Base-by-base conservation (phyloP, 2,329 filamentous ascomycete genomes). In the Diaporthe caulivora region DNA sequence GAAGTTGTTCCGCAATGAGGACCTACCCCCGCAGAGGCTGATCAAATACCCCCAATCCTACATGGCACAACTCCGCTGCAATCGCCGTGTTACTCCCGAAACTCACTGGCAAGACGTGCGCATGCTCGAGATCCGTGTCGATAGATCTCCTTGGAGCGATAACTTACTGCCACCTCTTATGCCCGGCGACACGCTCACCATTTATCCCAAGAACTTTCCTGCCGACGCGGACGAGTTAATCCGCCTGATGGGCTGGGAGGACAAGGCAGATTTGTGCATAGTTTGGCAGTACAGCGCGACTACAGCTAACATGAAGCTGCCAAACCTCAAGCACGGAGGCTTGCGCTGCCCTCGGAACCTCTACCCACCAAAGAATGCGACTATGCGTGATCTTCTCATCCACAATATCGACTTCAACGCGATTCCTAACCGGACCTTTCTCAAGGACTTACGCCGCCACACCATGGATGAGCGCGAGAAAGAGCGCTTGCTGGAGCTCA, bases 21-120 rank as follows among this genome's bases (percentile, higher is more conserved):
- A 67, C 10, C 47, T 67, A 15, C 62, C 62, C 24, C 82, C 80
- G 1, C 37, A 57, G 49, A 76, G 77, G 60, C 17, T 87, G 5
- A 85, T 94, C 2, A 88, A 91, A 0, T 86, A 95, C 17, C 88
- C 90, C 0, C 83, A 85, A 54, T 85, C 88, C 2, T 84, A 90
- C 76, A 82, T 81, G 0, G 93, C 92, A 11, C 88, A 82, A 0
- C 80, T 99, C 0, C 78, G 86, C 0, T 81, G 83, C n/a, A 98
- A 97, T 79, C 82, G 86, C 24, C 90, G 95, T 21, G 82, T 97
- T 8, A 99, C 97, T 0, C 92, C 95, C 0, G 64, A 81, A 1
- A 85, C 86, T 1, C 97, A 99, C 83, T 98, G 95, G 92, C 97
- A 99, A 84, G 97, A 99, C 84, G 96, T 98, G 57, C 93, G 97